Evolutionary conservation across 495 filamentous ascomycete species (phyloP), one percentile per base, ranked within the genome.

Genomic region (Daldinia vernicosa): DNA sequence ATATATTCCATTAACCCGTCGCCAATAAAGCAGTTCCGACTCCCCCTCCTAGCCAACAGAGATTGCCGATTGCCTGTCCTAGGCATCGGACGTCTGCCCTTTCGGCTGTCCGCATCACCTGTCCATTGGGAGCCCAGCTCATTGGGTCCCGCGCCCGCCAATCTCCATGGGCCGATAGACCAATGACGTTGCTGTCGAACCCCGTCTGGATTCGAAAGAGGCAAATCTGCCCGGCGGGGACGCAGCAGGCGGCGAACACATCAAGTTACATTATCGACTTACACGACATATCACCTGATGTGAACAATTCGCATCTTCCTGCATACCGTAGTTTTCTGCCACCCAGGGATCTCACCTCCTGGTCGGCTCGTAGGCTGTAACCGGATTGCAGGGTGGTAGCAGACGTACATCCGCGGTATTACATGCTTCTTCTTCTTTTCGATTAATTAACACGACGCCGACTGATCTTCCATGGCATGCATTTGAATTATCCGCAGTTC

Each of bases 221-320:
- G 70, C 61, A 73, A 73, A 62, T 27, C 56, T 53, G 60, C 33
- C 70, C 70, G 65, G 64, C 40, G 28, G 50, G 59, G 19, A 51
- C 57, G 61, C 66, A 64, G 55, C 60, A 62, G 52, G 60, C 70
- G 64, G 64, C 69, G 65, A 72, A 72, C 59, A 63, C 55, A 40
- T 68, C 63, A 32, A 72, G 69, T 72, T 50, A 53, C 70, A 75
- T 70, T 72, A 72, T 63, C 59, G 57, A 76, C 70, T 70, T 74
- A 66, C 74, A 64, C 70, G 43, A 62, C 74, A 71, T 71, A 74
- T 70, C 67, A 76, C 71, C 71, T 64, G 67, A 70, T 75, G 70
- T 67, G 67, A 67, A 67, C 45, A 62, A 66, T 67, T 70, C 70
- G 67, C 65, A 70, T 64, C 67, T 67, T 63, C 63, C 43, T 70